Conservation (phyloP, 1,139 yeast species). For the Pichia sp. region DNA sequence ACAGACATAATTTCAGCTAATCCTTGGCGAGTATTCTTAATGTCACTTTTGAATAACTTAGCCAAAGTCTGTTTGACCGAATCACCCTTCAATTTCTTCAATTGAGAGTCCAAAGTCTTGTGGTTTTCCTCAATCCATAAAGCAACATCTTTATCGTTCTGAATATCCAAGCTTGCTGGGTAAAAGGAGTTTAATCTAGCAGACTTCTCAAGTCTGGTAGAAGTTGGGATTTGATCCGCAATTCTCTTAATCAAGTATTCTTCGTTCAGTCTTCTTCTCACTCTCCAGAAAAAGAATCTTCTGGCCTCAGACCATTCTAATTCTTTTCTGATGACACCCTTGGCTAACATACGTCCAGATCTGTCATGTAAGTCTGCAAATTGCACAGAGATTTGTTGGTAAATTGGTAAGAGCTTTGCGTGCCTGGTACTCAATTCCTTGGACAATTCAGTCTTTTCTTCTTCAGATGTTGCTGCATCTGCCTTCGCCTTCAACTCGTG, state of each 20-base stretch:
- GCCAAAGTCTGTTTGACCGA: constrained; percentile 59
- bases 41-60: constrained; percentile 51
- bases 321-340: constrained; percentile 83
- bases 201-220: constrained; percentile 73
- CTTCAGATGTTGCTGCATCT: constrained; percentile 49
- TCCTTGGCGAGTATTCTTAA: constrained; percentile 41
- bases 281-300: constrained; percentile 98
- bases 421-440: constrained; percentile 75
- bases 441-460: constrained; percentile 62
- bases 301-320: constrained; percentile 84
- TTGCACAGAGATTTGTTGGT: constrained; percentile 88
- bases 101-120: constrained; percentile 52
- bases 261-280: constrained; percentile 92
- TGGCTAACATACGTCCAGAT: constrained; percentile 95
- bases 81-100: constrained; percentile 64
- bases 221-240: constrained; percentile 56
- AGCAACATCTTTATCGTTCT: constrained; percentile 75
- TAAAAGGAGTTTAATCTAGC: constrained; percentile 88
- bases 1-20: constrained; percentile 45
- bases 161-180: constrained; percentile 66
- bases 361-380: constrained; percentile 97
- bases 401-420: constrained; percentile 74
- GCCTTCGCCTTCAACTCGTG: constrained; percentile 60
- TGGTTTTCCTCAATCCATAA: constrained; percentile 83
- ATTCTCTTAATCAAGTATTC: constrained; percentile 79